These are phyloP conservation scores for Mycena polygramma DNA, from an alignment of 768 basidiomycete species.

Conservation along the genomic window DNA sequence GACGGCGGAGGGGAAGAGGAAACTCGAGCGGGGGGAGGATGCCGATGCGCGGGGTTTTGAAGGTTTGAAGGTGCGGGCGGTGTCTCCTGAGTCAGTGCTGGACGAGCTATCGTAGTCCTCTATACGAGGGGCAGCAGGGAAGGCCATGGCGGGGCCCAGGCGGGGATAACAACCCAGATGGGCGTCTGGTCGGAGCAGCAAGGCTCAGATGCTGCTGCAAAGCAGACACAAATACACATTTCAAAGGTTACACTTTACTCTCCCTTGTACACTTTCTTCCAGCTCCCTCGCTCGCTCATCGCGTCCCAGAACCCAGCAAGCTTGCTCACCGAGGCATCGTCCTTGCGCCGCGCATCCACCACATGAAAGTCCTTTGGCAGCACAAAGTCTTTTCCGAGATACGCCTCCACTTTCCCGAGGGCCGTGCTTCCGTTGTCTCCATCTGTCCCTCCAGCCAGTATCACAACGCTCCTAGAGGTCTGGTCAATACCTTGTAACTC, in stretches of 20 bases:
- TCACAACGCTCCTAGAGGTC: constrained; percentile 59
- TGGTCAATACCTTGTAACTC: no score
- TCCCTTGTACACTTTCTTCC: constrained; percentile 67
- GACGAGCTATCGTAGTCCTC: constrained; percentile 61
- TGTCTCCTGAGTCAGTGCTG: constrained; percentile 59
- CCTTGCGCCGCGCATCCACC: constrained; percentile 48
- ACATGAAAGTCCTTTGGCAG: constrained; percentile 58
- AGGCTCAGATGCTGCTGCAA: no score
- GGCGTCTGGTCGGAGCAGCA: neutral
- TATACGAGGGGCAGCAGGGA: constrained; percentile 35
- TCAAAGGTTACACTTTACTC: neutral
- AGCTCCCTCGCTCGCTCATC: constrained; percentile 74
- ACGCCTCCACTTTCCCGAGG: constrained; percentile 64
- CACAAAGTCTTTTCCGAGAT: constrained; percentile 60
- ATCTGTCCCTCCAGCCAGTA: constrained; percentile 65
- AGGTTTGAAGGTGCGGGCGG: constrained; percentile 43
- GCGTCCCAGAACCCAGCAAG: constrained; percentile 81
- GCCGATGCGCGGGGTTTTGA: constrained; percentile 25
- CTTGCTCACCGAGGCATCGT: constrained; percentile 59
- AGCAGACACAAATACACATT: neutral
- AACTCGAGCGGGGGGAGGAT: constrained; percentile 43
- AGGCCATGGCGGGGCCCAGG: constrained; percentile 26
- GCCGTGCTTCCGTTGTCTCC: constrained; percentile 65
- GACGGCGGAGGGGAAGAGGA: constrained; percentile 50
- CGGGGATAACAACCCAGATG: neutral